Evolutionary conservation across 257 asterid species (phyloP).

Genomic region (Linderniella brevidens): DNA sequence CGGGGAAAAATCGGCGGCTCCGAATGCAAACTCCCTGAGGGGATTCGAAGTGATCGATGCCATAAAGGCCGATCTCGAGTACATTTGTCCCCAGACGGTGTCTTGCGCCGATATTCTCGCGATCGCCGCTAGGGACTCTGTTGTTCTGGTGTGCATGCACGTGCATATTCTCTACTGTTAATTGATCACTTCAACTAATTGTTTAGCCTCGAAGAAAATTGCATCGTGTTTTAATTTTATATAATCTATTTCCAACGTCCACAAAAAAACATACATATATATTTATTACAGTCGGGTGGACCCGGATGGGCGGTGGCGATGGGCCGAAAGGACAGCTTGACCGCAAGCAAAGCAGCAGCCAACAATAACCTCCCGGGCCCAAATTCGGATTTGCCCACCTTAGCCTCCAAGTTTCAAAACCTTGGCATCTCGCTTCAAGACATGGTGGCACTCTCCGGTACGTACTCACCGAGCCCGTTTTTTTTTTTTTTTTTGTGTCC

Average conservation of each 20-base stretch:
- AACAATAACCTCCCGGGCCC: constrained; percentile 54
- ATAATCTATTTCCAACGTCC: not conserved
- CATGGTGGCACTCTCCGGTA: constrained; percentile 59
- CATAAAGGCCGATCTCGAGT: constrained; percentile 56
- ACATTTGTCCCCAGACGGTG: constrained; percentile 45
- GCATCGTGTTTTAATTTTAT: not conserved
- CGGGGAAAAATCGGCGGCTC: constrained; percentile 71
- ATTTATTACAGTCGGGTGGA: constrained; percentile 34
- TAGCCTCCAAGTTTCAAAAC: constrained; percentile 38
- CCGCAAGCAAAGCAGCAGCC: constrained; percentile 43
- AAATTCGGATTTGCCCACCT: constrained; percentile 31
- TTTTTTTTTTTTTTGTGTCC: too few relatives aligned
- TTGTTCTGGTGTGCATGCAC: constrained; percentile 49
- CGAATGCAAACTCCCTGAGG: constrained; percentile 58
- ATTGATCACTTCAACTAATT: not conserved
- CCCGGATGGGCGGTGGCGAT: constrained; percentile 34
- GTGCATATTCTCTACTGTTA: not conserved
- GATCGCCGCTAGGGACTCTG: constrained; percentile 56
- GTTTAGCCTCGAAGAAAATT: not conserved
- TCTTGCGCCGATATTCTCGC: constrained; percentile 91
- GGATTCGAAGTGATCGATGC: constrained; percentile 81
- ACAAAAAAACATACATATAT: not conserved
- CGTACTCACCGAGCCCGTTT: too few relatives aligned
- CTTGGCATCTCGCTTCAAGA: constrained; percentile 53
- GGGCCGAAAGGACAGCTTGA: constrained; percentile 67